Conservation (phyloP, 2,329 filamentous ascomycete species). For the Pseudogymnoascus sp. region DNA sequence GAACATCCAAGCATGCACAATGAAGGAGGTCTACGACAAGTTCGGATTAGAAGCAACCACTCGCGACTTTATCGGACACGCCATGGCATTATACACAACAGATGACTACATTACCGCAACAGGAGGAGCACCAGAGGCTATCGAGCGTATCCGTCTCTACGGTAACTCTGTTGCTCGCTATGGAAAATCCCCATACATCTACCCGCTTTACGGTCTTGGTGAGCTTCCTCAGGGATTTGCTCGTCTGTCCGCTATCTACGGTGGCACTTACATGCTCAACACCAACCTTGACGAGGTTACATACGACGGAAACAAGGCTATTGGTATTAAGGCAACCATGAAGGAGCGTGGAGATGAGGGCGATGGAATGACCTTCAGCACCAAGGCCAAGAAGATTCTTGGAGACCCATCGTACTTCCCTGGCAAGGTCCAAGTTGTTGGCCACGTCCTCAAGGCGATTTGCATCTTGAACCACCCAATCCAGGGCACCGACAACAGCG, state of each 20-base stretch:
- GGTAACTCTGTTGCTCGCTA: conserved; percentile 96
- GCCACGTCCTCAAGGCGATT: conserved; percentile 90
- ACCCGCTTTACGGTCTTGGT: conserved; percentile 93
- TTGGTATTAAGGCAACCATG: conserved; percentile 97
- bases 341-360: conserved; percentile 68
- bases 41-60: conserved; percentile 86
- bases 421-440: conserved; percentile 75
- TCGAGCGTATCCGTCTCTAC: conserved; percentile 90
- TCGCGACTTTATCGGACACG: conserved; percentile 93
- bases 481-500: conserved; percentile 76
- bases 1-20: conserved; percentile 68
- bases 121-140: conserved; percentile 72
- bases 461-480: conserved; percentile 96
- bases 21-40: conserved; percentile 99
- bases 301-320: conserved; percentile 78
- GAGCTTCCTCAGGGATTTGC: conserved; percentile 97
- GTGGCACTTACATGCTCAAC: conserved; percentile 99
- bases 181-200: conserved; percentile 98
- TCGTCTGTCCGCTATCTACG: conserved; percentile 94
- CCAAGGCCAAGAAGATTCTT: conserved; percentile 91
- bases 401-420: conserved; percentile 97
- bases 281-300: conserved; percentile 83
- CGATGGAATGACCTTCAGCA: conserved; percentile 81
- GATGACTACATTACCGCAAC: conserved; percentile 73
- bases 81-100: conserved; percentile 91